These are phyloP conservation scores for Magnolia sinica DNA, from an alignment of 164 flowering plant genomes.

Conservation along the genomic window DNA sequence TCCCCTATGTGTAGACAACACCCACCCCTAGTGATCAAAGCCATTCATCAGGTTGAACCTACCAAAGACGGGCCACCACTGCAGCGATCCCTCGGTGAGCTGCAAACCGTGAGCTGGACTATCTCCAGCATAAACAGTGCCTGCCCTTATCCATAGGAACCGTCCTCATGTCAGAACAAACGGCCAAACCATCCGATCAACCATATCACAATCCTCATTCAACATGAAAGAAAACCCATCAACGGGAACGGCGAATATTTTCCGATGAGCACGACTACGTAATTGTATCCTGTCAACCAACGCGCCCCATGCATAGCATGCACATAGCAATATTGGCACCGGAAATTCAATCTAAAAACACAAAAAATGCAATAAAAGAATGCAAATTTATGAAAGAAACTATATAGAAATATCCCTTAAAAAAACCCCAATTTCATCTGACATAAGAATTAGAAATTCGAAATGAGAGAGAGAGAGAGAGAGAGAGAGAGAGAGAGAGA, in stretches of 20 bases:
- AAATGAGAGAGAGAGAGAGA: not conserved
- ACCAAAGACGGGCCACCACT: not conserved
- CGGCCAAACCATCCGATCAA: not conserved
- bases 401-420: not conserved
- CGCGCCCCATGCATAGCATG: too few species aligned
- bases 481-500: slow-evolving; percentile 21
- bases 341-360: too few species aligned
- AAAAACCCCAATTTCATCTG: not conserved
- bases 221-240: too few species aligned
- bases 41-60: not conserved
- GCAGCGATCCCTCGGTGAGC: not conserved
- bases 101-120: not conserved
- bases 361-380: too few species aligned
- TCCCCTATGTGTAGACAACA: too few species aligned
- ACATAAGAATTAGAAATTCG: not conserved
- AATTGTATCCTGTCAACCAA: too few species aligned
- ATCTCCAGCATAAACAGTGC: not conserved
- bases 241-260: too few species aligned
- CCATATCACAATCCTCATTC: not conserved
- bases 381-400: not conserved
- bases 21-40: not conserved
- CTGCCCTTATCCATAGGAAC: not conserved
- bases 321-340: too few species aligned
- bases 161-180: not conserved
- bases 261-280: too few species aligned